Conservation (phyloP, 192 early-diverging fungal species). For the Umbelopsis ramanniana region DNA sequence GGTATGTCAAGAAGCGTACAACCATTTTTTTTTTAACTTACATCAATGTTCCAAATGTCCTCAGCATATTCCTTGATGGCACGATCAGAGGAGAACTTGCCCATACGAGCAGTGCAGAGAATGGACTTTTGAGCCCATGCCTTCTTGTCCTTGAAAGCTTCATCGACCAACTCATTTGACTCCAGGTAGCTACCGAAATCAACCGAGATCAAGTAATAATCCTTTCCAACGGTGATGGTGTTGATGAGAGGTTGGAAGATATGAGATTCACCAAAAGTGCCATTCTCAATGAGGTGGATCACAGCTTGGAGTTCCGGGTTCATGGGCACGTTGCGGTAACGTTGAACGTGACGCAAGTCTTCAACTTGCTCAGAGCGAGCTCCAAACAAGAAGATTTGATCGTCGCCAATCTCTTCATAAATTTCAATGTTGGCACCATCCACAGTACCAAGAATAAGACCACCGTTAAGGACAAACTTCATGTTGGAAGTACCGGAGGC, state of each 20-base stretch:
- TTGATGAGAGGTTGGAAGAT: conserved; percentile 81
- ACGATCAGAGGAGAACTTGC: conserved; percentile 91
- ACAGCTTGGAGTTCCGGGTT: conserved; percentile 82
- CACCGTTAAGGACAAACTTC: conserved; percentile 99
- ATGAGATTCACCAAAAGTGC: conserved; percentile 72
- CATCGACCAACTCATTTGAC: conserved; percentile 81
- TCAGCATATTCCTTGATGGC: conserved; percentile 94
- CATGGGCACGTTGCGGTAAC: conserved; percentile 76
- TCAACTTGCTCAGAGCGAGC: conserved; percentile 89
- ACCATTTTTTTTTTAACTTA: not conserved
- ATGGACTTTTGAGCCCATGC: conserved; percentile 93
- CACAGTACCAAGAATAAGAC: conserved; percentile 95
- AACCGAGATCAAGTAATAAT: conserved; percentile 84
- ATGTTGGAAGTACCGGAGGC: conserved; percentile 99
- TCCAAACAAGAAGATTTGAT: conserved; percentile 99
- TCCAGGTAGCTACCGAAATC: conserved; percentile 89
- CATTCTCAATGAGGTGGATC: conserved; percentile 77
- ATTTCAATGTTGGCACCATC: conserved; percentile 99
- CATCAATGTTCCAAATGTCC: conserved; percentile 85
- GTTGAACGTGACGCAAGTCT: conserved; percentile 90
- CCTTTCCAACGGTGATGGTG: conserved; percentile 80
- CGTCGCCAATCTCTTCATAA: conserved; percentile 92
- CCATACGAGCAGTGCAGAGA: conserved; percentile 88
- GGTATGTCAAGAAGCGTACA: too few relatives aligned
- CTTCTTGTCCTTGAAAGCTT: conserved; percentile 79